Percentiles rank a stretch among this genome's conserved stretches.
Evolutionary conservation across 495 filamentous ascomycete genomes (phyloP).

Genomic region (Friedmanniomyces simplex): DNA sequence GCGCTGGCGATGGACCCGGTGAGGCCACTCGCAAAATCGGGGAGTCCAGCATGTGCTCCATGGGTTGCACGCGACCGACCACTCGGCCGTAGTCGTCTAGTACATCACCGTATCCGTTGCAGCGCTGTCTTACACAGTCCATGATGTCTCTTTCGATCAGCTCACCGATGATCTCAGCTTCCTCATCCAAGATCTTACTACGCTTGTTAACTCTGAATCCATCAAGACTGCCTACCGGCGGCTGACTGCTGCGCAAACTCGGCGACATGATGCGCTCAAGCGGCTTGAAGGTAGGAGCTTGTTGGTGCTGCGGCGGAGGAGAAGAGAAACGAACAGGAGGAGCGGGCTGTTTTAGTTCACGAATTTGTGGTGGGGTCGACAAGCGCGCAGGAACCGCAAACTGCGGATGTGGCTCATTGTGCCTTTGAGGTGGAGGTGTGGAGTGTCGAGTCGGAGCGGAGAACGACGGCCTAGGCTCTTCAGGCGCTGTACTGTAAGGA

Average conservation of each 20-base stretch:
- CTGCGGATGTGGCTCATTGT: not conserved
- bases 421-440: not conserved
- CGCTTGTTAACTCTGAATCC: constrained; percentile 45
- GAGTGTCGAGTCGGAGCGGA: not conserved
- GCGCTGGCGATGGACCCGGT: not conserved
- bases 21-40: not conserved
- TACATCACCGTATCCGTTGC: constrained; percentile 42
- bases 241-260: constrained; percentile 23
- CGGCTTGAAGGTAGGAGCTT: not conserved
- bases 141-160: constrained; percentile 40
- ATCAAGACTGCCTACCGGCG: constrained; percentile 39
- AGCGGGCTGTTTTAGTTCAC: not conserved
- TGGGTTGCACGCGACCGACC: constrained; percentile 35
- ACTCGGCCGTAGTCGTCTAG: constrained; percentile 40
- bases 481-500: not conserved
- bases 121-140: constrained; percentile 38
- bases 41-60: not conserved
- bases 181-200: constrained; percentile 43
- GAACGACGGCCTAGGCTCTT: not conserved
- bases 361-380: not conserved
- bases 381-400: not conserved
- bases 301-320: not conserved
- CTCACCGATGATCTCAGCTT: constrained; percentile 42
- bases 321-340: not conserved
- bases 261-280: not conserved